Percentiles rank a stretch among this genome's conserved stretches.
Evolutionary conservation across 2,329 filamentous ascomycete genomes (phyloP).

Genomic region (Fusarium avenaceum): DNA sequence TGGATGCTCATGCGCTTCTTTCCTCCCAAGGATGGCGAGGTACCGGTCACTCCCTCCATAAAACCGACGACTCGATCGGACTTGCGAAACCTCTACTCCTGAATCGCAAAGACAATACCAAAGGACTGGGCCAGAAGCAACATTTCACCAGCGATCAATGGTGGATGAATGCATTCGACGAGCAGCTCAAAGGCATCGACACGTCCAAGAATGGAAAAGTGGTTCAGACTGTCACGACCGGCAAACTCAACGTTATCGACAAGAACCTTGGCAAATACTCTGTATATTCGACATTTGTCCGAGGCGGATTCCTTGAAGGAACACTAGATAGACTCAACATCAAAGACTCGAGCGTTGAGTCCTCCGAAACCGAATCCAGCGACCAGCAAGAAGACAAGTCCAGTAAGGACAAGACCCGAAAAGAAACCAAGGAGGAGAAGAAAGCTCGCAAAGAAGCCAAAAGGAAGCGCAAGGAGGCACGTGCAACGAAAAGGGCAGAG

Average conservation of each 20-base stretch:
- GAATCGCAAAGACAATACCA: constrained; percentile 82
- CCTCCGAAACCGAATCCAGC: constrained; percentile 46
- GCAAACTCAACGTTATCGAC: constrained; percentile 69
- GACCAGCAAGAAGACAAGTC: constrained; percentile 51
- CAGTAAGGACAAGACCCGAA: constrained; percentile 40
- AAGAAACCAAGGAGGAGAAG: constrained; percentile 61
- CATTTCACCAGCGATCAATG: constrained; percentile 83
- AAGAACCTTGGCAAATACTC: constrained; percentile 70
- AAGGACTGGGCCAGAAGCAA: constrained; percentile 84
- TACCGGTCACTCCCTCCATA: constrained; percentile 87
- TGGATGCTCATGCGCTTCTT: constrained; percentile 89
- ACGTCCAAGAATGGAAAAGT: constrained; percentile 69
- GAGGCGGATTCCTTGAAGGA: constrained; percentile 81
- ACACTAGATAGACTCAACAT: constrained; percentile 64
- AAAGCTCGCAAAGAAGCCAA: constrained; percentile 55
- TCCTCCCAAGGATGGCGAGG: constrained; percentile 91
- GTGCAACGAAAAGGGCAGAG: constrained; percentile 41
- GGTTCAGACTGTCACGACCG: constrained; percentile 67
- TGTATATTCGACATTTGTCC: constrained; percentile 87
- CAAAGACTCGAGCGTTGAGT: constrained; percentile 48
- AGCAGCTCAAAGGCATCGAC: constrained; percentile 85
- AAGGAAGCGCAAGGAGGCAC: constrained; percentile 49
- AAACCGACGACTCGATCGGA: constrained; percentile 77
- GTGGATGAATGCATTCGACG: constrained; percentile 97
- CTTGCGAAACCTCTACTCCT: constrained; percentile 87